These are phyloP conservation scores for Leishmania gerbilli DNA, from an alignment of 208 protist genomes.

Conservation along the genomic window DNA sequence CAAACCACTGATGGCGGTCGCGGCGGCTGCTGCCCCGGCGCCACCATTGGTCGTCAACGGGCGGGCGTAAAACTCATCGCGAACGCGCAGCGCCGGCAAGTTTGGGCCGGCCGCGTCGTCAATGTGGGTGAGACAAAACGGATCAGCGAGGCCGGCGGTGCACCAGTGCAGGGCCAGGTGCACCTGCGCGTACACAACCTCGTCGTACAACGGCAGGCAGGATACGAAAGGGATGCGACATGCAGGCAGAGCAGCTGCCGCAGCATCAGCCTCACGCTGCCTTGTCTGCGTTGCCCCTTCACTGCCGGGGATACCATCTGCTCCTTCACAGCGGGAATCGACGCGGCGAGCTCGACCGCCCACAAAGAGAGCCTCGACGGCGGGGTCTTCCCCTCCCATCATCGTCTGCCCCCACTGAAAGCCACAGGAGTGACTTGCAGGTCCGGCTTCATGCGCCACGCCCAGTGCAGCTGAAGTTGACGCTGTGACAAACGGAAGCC, in stretches of 20 bases:
- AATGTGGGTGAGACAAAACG: constrained; percentile 45
- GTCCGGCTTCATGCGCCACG: not conserved
- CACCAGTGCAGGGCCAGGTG: constrained; percentile 73
- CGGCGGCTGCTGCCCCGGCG: not conserved
- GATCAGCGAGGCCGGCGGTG: constrained; percentile 61
- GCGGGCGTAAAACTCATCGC: constrained; percentile 16
- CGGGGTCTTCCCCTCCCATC: not conserved
- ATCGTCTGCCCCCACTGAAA: constrained; percentile 1
- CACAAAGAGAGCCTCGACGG: constrained; percentile 6
- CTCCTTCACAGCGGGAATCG: not conserved
- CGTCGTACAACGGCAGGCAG: constrained; percentile 44
- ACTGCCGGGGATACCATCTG: not conserved
- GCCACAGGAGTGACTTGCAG: not conserved
- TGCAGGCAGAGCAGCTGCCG: not conserved
- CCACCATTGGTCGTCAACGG: not conserved
- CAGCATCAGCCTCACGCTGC: not conserved
- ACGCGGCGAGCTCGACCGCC: not conserved
- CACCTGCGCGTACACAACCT: constrained; percentile 50
- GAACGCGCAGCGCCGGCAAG: constrained; percentile 21
- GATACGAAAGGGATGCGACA: constrained; percentile 37
- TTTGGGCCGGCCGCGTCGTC: constrained; percentile 14
- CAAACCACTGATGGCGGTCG: constrained; percentile 22
- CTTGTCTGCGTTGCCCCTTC: not conserved
- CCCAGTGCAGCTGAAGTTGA: not conserved
- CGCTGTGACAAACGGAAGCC: constrained; percentile 10